Conservation (phyloP, 257 asterid genomes). For the Solanum bulbocastanum region DNA sequence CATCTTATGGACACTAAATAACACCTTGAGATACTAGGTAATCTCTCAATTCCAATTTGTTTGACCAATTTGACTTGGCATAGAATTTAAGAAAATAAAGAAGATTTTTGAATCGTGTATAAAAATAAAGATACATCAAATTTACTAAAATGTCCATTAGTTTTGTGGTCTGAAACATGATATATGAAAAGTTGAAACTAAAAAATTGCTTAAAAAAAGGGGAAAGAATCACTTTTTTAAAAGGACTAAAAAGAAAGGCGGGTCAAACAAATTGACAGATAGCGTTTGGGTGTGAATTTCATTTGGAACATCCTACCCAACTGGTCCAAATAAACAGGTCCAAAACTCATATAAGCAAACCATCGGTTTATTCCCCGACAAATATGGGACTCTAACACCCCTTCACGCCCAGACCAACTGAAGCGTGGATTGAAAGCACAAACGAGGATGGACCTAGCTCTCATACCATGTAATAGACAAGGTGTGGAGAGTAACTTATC, state of each 20-base stretch:
- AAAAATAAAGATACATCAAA: too few species aligned
- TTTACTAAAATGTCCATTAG: neutral
- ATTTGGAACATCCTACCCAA: neutral
- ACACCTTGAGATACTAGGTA: neutral
- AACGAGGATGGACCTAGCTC: neutral
- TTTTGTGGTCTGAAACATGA: neutral
- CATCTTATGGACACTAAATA: neutral
- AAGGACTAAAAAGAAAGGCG: neutral
- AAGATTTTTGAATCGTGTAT: neutral
- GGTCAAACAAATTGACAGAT: neutral
- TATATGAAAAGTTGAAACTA: too few species aligned
- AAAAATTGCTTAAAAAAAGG: neutral
- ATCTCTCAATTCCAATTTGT: too few species aligned
- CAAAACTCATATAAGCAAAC: neutral
- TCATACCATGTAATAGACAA: neutral
- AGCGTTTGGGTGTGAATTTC: neutral
- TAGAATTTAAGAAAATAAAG: too few species aligned
- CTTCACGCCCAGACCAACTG: neutral
- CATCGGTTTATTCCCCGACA: neutral
- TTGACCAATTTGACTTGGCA: neutral
- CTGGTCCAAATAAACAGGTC: constrained; percentile 56
- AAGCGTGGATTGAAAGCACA: neutral
- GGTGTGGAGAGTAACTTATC: neutral
- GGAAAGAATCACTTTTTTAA: neutral
- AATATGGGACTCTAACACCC: neutral